Base-by-base conservation (phyloP, 495 filamentous ascomycete species). In the Cudoniella acicularis region DNA sequence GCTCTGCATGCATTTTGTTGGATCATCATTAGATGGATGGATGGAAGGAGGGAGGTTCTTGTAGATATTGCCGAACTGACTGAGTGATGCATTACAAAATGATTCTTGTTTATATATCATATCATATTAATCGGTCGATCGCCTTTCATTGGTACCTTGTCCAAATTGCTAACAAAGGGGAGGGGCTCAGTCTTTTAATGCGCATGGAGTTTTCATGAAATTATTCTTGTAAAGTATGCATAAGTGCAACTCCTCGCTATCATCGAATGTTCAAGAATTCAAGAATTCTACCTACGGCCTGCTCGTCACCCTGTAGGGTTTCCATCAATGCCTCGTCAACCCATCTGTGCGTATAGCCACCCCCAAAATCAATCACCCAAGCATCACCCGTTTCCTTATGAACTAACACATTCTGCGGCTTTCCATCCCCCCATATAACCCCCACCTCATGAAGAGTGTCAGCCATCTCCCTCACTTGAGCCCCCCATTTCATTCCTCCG, bases 311-410 rank as follows among this genome's bases (percentile, higher is more conserved):
- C 57, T 75, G 68, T 18, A 67, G 49, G 4, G 72, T 73, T n/a
- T 69, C 75, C 27, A 61, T 57, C 51, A 71, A 46, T 26, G 75
- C 67, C 61, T 67, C 26, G 45, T 72, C 68, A 0, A 78, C 72
- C 73, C 75, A 79, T 3, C 73, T 72, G 26, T 69, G 54, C 9
- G 73, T 77, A 57, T 70, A 78, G n/a, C 73, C 68, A 16, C 78
- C 76, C 1, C 75, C 75, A 63, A 78, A 77, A 59, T 76, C 73
- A 57, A 80, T 71, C 13, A 80, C 63, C 71, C 69, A 79, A 25
- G 71, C 65, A 49, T 79, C 65, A 27, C 74, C 60, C n/a, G 72
- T 49, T 22, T 41, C 41, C 26, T 56, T 55, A 55, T 80, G 72
- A 50, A 80, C 72, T 41, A 80, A 55, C 42, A 79, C 67, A 61